Base-by-base conservation (phyloP, 768 basidiomycete genomes). In the Pleurotus eryngii region DNA sequence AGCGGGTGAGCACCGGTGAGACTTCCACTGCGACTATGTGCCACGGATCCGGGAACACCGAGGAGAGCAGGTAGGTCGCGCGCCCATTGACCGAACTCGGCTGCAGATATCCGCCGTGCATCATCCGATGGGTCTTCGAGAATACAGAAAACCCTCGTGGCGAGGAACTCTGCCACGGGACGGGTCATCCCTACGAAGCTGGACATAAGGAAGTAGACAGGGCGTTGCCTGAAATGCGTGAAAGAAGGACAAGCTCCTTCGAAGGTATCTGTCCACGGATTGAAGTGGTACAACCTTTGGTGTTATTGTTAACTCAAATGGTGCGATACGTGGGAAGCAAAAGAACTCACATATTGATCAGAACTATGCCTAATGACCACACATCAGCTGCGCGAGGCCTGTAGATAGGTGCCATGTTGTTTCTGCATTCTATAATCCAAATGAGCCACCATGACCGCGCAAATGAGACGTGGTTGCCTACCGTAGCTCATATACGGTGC, bases 401-500 rank as follows among this genome's bases (percentile, higher is more conserved):
- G 78, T 99, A 99, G 49, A 90, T 91, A 61, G 97, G 95, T 26
- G 90, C 91, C 63, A 95, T 81, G 72, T 98, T 97, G 79, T 98
- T 98, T 70, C 96, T 89, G 75, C 97, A 98, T 79, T 98, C 96
- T 94, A 65, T 54, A 64, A 40, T 57, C 49, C 51, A 58, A 53
- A 26, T 61, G 57, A 64, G 60, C 59, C 56, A 61, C 54, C 20
- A 57, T 57, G 27, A 55, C 58, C 37, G 30, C 43, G 47, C 35
- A 18, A 24, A 53, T 20, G 43, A 46, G 24, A 39, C 17, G 46
- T 37, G 50, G 60, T 61, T 50, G 75, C 89, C 60, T 63, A 93
- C 93, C 93, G 67, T 88, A 98, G 71, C 93, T 95, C 96, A 98
- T 98, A 72, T 98, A 98, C 0, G 96, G 96, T 53, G 95, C 94